Evolutionary conservation across 2,329 filamentous ascomycete genomes (phyloP).

Genomic region (Aspergillus neotritici): DNA sequence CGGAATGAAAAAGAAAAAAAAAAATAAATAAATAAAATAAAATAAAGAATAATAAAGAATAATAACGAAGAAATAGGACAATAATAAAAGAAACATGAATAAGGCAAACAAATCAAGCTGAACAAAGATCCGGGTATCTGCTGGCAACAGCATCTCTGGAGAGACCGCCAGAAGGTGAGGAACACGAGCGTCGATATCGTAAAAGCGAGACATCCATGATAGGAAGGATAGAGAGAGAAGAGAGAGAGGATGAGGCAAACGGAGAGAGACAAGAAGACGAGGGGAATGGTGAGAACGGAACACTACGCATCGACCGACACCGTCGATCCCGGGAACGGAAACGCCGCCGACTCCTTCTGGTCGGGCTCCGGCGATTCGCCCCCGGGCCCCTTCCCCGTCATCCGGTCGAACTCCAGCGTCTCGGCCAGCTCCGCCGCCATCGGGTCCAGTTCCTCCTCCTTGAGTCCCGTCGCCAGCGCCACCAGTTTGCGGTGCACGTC

Average conservation of each 20-base stretch:
- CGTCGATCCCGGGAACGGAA: conserved; percentile 22
- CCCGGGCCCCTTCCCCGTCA: conserved; percentile 31
- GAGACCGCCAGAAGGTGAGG: conserved; percentile 16
- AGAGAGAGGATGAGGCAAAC: conserved; percentile 2
- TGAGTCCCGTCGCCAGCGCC: conserved; percentile 42
- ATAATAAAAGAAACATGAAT: conserved; percentile 6
- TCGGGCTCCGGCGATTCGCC: conserved; percentile 26
- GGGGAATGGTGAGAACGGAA: neutral
- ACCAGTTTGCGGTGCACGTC: conserved; percentile 45
- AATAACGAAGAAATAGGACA: no score
- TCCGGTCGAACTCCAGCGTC: conserved; percentile 40
- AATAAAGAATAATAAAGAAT: no score
- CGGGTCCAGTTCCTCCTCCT: conserved; percentile 44
- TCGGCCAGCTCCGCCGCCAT: conserved; percentile 44
- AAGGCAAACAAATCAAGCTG: conserved; percentile 5
- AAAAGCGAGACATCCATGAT: conserved; percentile 6
- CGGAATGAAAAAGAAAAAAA: no score
- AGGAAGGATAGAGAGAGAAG: conserved; percentile 14
- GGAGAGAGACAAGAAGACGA: conserved; percentile 1
- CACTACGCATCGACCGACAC: conserved; percentile 28
- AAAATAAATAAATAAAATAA: no score
- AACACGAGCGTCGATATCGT: conserved; percentile 1
- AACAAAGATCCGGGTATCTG: conserved; percentile 30
- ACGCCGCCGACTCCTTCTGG: conserved; percentile 20
- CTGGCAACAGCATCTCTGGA: conserved; percentile 18